Percentiles rank a stretch among this genome's conserved stretches.
phyloP scores from a whole-genome alignment of 2,329 filamentous ascomycete genomes.

The Aspergillus brasiliensis region DNA sequence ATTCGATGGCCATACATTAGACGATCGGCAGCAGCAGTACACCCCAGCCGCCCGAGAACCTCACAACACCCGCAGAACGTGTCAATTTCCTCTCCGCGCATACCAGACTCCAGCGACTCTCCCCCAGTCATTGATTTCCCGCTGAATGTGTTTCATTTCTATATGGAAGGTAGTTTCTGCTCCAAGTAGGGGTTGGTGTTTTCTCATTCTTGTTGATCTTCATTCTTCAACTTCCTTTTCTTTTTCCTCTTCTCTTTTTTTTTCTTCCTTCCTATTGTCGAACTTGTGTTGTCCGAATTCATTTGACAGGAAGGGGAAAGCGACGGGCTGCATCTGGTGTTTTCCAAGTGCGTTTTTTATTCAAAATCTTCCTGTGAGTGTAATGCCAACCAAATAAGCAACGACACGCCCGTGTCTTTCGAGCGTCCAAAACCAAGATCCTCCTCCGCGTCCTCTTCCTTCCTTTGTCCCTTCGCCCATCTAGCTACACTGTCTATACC shows the following conservation, averaged over 20 bases:
- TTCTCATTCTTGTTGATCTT: constrained; percentile 15
- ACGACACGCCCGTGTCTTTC: constrained; percentile 30
- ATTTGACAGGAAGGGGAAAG: constrained; percentile 30
- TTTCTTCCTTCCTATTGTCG: constrained; percentile 15
- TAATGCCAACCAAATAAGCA: constrained; percentile 35
- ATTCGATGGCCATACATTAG: constrained; percentile 28
- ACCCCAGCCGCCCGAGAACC: constrained; percentile 20
- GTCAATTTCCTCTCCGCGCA: constrained; percentile 21
- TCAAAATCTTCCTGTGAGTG: constrained; percentile 30
- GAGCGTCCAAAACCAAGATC: constrained; percentile 17
- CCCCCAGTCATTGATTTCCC: constrained; percentile 17
- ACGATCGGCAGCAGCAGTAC: constrained; percentile 26
- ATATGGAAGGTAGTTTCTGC: constrained; percentile 31
- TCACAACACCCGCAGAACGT: constrained; percentile 26
- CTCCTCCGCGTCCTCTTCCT: constrained; percentile 5
- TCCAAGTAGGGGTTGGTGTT: constrained; percentile 25
- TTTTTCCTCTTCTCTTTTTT: constrained; percentile 16
- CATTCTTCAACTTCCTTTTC: constrained; percentile 15
- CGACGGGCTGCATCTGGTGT: constrained; percentile 34
- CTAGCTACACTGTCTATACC: neutral
- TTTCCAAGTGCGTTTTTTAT: constrained; percentile 27
- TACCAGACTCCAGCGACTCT: constrained; percentile 25
- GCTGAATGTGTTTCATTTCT: constrained; percentile 26
- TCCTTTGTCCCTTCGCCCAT: neutral
- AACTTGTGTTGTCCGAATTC: constrained; percentile 20